Base-by-base conservation (phyloP, 2,329 filamentous ascomycete genomes). In the Ophioceras dolichostomum region DNA sequence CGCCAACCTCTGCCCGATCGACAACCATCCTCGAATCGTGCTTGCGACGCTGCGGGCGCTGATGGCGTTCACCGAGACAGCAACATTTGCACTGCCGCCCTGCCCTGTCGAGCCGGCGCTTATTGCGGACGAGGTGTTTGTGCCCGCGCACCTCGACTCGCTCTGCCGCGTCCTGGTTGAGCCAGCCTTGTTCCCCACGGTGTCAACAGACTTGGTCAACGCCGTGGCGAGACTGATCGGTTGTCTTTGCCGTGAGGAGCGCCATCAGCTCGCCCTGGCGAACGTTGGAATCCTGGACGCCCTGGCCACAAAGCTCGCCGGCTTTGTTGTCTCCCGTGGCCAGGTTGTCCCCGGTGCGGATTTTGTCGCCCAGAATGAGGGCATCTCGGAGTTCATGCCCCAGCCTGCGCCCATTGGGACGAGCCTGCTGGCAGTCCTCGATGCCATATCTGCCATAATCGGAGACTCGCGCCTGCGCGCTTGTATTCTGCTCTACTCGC, bases 381-480 rank as follows among this genome's bases (percentile, higher is more conserved):
- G 70, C 7, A 51, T 78, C 24, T 56, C 65, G 37, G 67, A 71
- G 7, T 62, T 66, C 16, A 68, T 85, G 33, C 82, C 81, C 3
- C 59, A 67, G 4, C 65, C 80, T 18, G 74, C 83, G 7, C 69
- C 73, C 2, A 60, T 66, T 12, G 64, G 62, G 13, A 65, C 73
- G 19, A 73, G 71, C 41, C 59, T 94, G 28, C 69, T 76, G 2
- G 75, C 76, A 9, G 72, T 94, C 14, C 61, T 96, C 6, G 79
- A 86, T 43, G 84, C 88, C 0, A 73, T 94, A 36, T 71, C 78
- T 16, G 71, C 78, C 32, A 81, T 95, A 34, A 73, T 94, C 35
- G 73, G 78, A 42, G 76, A 84, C 48, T 95, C 89, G 1, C 80
- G 79, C 46, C 83, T 80, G 56, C 75, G 86, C 38, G 79, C 84